Evolutionary conservation across 1,139 yeast species (phyloP).

Genomic region (Magnusiomyces sp.): DNA sequence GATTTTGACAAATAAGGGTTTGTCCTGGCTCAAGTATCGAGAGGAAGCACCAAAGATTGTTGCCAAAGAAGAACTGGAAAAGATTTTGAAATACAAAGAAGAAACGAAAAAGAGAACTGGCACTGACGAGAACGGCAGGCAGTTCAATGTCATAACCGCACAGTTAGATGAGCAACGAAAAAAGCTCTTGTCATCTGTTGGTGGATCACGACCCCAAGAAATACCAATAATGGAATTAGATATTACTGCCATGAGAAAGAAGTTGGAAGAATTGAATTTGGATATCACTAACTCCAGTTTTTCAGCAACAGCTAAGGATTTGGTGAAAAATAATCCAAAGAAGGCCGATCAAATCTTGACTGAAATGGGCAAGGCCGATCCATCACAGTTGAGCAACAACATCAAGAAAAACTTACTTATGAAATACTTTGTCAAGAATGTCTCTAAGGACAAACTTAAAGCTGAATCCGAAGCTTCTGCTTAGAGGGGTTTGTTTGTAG

Average conservation of each 20-base stretch:
- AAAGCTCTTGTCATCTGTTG: conserved; percentile 1
- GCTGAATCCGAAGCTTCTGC: too few relatives aligned
- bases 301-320: conserved; percentile 21
- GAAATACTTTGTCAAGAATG: conserved; percentile 24
- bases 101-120: conserved; percentile 27
- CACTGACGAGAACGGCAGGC: conserved; percentile 20
- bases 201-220: conserved; percentile 9
- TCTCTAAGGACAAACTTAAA: too few relatives aligned
- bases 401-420: conserved; percentile 31
- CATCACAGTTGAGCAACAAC: conserved; percentile 20
- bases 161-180: conserved; percentile 13
- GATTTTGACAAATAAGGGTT: conserved; percentile 81
- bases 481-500: too few relatives aligned
- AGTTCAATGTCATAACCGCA: conserved; percentile 10
- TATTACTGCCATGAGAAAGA: conserved; percentile 20
- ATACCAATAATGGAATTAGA: conserved; percentile 24
- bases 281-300: conserved; percentile 23
- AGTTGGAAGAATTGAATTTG: conserved; percentile 22
- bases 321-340: conserved; percentile 27
- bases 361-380: conserved; percentile 26
- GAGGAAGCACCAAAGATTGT: conserved; percentile 63
- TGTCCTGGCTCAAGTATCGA: conserved; percentile 77
- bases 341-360: conserved; percentile 26
- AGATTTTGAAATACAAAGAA: conserved; percentile 38
- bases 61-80: conserved; percentile 48